These are phyloP conservation scores for Acanthamoeba royreba DNA, from an alignment of 208 protist species.

Conservation along the genomic window DNA sequence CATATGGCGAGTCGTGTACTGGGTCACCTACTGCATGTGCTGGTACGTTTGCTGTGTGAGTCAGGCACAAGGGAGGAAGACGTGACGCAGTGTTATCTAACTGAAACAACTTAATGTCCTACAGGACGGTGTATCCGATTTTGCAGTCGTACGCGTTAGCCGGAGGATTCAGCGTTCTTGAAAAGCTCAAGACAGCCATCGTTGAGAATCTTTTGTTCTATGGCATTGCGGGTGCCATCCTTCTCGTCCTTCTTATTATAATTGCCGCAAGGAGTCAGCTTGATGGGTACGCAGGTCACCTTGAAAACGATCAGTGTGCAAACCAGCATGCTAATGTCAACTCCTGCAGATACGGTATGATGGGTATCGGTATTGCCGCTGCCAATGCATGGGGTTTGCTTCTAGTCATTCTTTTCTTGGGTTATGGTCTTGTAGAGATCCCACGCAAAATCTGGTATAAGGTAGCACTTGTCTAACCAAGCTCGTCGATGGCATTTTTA, in stretches of 20 bases:
- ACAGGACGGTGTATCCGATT: slow-evolving; percentile 36
- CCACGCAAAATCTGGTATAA: slow-evolving; percentile 49
- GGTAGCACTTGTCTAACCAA: too few relatives aligned
- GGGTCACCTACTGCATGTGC: slow-evolving; percentile 35
- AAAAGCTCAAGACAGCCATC: neutral
- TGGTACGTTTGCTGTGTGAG: too few relatives aligned
- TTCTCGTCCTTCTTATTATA: neutral
- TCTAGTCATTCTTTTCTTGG: slow-evolving; percentile 42
- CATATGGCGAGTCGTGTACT: slow-evolving; percentile 12
- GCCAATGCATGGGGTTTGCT: slow-evolving; percentile 52
- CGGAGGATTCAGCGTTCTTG: slow-evolving; percentile 39
- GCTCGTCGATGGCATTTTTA: too few relatives aligned
- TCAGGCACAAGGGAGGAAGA: too few relatives aligned
- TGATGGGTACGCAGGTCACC: neutral
- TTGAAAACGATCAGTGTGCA: neutral
- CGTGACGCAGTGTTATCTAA: too few relatives aligned
- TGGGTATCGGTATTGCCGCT: slow-evolving; percentile 35
- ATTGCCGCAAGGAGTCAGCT: neutral
- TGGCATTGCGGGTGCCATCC: slow-evolving; percentile 26
- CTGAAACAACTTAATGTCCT: too few relatives aligned
- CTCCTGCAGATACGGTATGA: neutral
- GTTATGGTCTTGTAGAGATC: slow-evolving; percentile 53
- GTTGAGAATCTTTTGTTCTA: slow-evolving; percentile 56
- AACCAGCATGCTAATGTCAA: neutral
- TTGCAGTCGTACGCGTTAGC: slow-evolving; percentile 41